Percentiles rank a stretch among this genome's conserved stretches.
Conservation (phyloP, 2,329 filamentous ascomycete genomes). For the Sordariomycetes sp. region DNA sequence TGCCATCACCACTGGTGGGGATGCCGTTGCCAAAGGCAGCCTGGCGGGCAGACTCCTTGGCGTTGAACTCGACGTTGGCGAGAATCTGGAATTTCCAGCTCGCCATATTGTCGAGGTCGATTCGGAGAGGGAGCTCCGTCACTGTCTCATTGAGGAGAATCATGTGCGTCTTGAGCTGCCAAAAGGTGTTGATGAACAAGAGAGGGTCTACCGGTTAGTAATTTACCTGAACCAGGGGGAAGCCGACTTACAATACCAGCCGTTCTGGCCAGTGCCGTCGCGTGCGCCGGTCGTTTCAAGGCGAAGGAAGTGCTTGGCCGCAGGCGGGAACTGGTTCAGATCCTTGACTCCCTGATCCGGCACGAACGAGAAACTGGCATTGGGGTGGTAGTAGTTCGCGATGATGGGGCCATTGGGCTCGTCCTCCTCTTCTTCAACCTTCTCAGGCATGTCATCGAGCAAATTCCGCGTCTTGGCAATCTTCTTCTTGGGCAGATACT, state of each 20-base stretch:
- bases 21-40: conserved; percentile 64
- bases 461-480: conserved; percentile 79
- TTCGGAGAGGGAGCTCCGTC: conserved; percentile 68
- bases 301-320: conserved; percentile 66
- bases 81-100: conserved; percentile 88
- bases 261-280: conserved; percentile 76
- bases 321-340: conserved; percentile 60
- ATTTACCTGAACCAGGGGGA: neutral
- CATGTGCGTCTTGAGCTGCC: conserved; percentile 92
- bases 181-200: conserved; percentile 91
- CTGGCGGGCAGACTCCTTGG: conserved; percentile 73
- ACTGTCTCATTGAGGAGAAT: conserved; percentile 84
- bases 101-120: conserved; percentile 72
- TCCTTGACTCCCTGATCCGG: conserved; percentile 66
- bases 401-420: conserved; percentile 57
- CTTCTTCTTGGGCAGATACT: conserved; percentile 89
- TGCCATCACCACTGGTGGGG: conserved; percentile 76
- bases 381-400: conserved; percentile 87
- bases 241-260: conserved; percentile 64
- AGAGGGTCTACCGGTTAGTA: conserved; percentile 50
- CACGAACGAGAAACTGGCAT: conserved; percentile 82
- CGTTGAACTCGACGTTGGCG: conserved; percentile 75
- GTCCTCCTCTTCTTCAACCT: conserved; percentile 37
- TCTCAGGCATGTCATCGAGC: conserved; percentile 42
- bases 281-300: conserved; percentile 74